Evolutionary conservation across 2,329 filamentous ascomycete species (phyloP), one percentile per base, ranked within the genome.

Genomic region (Byssoonygena ceratinophila): DNA sequence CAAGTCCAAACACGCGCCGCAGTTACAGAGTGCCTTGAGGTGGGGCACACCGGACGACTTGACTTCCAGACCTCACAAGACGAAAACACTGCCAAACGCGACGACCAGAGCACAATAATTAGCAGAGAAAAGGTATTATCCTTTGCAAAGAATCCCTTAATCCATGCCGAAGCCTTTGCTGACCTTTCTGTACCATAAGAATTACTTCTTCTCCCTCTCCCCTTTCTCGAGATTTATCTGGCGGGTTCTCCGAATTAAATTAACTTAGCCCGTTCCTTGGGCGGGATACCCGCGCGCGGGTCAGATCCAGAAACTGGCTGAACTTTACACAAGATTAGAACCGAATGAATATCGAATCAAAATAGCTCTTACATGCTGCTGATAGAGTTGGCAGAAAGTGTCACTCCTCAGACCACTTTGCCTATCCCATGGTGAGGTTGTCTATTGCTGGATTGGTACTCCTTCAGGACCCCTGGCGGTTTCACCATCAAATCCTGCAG

Each of bases 11-110:
- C 49, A 45, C 18, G 49, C 49, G 49, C 39, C 40, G 37, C 27
- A 51, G 49, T 51, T 51, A 51, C 49, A 51, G 49, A 51, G 40
- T 51, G 49, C 39, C 49, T 51, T 45, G 29, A 32, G 49, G 49
- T 51, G 49, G 49, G 49, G 49, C 49, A 51, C n/a, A 18, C 16
- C n/a, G 37, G n/a, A n/a, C n/a, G n/a, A n/a, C n/a, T n/a, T 47
- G 43, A 46, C 43, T 36, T 37, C 46, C 46, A 48, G 46, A 48
- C 32, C 34, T 48, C 34, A 31, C 32, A 39, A 25, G 6, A 37
- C 2, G 14, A 16, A 16, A 23, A 36, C 4, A 44, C 23, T 8
- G 2, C 16, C 45, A 47, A 23, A 23, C 45, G 44, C 23, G 29
- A 16, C 14, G 31, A 23, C 23, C 29, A 25, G 20, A 16, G 31